These are phyloP conservation scores for Lactarius akahatsu DNA, from an alignment of 768 basidiomycete species.

Conservation along the genomic window DNA sequence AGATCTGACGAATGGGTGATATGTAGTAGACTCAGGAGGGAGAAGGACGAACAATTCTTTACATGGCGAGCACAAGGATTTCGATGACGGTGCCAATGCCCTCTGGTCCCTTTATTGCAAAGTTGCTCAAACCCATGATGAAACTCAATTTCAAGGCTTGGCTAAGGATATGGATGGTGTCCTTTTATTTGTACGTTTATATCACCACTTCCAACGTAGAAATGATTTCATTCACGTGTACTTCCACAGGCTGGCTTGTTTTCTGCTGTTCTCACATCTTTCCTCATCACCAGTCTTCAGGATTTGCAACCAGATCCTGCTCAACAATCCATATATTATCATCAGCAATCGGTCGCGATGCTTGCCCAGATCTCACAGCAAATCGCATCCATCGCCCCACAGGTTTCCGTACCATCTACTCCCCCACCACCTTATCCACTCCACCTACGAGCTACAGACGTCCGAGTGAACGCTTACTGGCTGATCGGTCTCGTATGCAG, in stretches of 20 bases:
- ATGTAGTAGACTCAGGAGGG: background rate
- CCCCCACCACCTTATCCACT: background rate
- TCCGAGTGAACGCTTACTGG: constrained; percentile 7
- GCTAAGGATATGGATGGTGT: constrained; percentile 1
- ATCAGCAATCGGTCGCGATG: background rate
- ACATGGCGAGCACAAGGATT: background rate
- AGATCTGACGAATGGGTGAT: background rate
- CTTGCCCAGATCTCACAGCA: constrained; percentile 14
- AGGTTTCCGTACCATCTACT: background rate
- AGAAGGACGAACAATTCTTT: background rate
- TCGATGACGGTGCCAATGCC: constrained; percentile 8
- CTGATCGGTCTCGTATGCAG: constrained; percentile 5
- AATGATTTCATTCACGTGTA: background rate
- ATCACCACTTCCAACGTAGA: background rate
- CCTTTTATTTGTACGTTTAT: background rate
- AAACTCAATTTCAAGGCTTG: background rate
- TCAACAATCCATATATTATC: background rate
- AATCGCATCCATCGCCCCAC: background rate
- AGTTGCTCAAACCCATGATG: background rate
- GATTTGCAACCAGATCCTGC: background rate
- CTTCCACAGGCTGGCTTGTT: constrained; percentile 14
- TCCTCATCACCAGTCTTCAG: background rate
- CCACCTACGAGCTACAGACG: background rate
- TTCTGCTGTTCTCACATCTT: constrained; percentile 4
- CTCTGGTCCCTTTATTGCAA: constrained; percentile 7